Conservation (phyloP, 2,329 filamentous ascomycete genomes). For the Pestalotiopsis sp. region DNA sequence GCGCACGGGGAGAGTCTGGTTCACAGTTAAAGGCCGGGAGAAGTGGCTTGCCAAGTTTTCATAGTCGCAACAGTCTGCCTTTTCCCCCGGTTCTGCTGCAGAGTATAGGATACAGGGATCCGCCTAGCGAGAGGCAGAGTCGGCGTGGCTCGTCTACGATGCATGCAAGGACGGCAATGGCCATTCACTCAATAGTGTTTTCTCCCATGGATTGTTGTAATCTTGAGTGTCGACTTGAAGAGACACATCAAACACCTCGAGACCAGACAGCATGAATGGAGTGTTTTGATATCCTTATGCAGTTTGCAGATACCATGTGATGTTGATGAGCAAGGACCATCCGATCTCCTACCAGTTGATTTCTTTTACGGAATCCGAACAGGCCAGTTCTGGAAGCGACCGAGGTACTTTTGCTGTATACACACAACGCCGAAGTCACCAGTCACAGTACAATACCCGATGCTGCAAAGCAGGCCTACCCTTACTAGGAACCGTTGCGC, state of each 20-base stretch:
- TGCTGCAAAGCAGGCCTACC: not conserved
- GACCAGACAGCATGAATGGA: not conserved
- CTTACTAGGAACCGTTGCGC: not conserved
- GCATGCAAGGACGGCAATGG: not conserved
- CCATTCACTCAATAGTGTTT: not conserved
- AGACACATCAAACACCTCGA: not conserved
- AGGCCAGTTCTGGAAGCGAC: not conserved
- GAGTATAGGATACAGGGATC: slow-evolving; percentile 5
- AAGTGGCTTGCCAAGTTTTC: not conserved
- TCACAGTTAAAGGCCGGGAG: not conserved
- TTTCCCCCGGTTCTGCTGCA: not conserved
- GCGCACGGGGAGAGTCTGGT: not conserved
- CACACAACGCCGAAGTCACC: not conserved
- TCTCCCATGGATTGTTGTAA: not conserved
- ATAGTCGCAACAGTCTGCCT: not conserved
- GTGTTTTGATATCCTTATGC: not conserved
- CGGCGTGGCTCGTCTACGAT: not conserved
- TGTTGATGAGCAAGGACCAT: not conserved
- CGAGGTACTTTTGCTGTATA: not conserved
- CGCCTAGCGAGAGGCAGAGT: not conserved
- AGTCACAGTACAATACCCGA: not conserved
- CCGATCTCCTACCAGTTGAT: not conserved
- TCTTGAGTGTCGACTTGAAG: not conserved
- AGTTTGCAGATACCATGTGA: not conserved
- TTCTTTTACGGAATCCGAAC: not conserved